Conservation (phyloP, 805 yeast genomes). For the Candida berthetii region DNA sequence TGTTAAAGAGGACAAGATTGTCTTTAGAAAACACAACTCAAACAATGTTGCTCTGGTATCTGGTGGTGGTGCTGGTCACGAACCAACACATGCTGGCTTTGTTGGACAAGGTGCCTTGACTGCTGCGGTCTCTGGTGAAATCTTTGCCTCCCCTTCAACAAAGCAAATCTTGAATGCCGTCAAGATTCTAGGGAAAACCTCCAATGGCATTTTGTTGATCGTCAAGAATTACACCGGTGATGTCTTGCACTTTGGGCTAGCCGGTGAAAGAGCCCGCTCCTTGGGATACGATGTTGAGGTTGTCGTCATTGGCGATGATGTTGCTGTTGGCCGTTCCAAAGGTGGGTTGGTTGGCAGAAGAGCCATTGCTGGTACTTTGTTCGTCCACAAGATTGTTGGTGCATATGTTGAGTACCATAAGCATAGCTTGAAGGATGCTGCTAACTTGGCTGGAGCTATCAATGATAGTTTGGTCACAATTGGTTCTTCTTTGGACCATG, state of each 20-base stretch:
- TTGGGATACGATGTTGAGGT: conserved; percentile 69
- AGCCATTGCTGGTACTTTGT: conserved; percentile 86
- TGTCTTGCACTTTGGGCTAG: conserved; percentile 85
- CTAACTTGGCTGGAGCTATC: conserved; percentile 51
- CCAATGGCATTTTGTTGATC: conserved; percentile 66
- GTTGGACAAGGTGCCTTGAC: conserved; percentile 80
- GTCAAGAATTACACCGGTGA: conserved; percentile 96
- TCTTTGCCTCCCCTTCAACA: conserved; percentile 95
- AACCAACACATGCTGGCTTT: conserved; percentile 89
- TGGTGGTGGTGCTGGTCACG: conserved; percentile 97
- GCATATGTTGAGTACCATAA: conserved; percentile 48
- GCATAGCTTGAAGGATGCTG: conserved; percentile 45
- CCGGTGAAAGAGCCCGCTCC: conserved; percentile 81
- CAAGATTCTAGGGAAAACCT: conserved; percentile 32
- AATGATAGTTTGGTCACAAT: conserved; percentile 72
- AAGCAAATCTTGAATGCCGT: conserved; percentile 74
- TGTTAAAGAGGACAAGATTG: conserved; percentile 29
- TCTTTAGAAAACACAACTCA: conserved; percentile 24
- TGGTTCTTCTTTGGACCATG: conserved; percentile 86
- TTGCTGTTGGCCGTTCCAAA: conserved; percentile 85
- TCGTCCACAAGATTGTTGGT: conserved; percentile 83
- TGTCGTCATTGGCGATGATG: conserved; percentile 84
- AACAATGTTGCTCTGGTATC: conserved; percentile 68
- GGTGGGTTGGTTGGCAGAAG: conserved; percentile 92
- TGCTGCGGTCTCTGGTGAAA: conserved; percentile 84